Base-by-base conservation (phyloP, 2,329 filamentous ascomycete genomes). In the Waltergamsia citrina region DNA sequence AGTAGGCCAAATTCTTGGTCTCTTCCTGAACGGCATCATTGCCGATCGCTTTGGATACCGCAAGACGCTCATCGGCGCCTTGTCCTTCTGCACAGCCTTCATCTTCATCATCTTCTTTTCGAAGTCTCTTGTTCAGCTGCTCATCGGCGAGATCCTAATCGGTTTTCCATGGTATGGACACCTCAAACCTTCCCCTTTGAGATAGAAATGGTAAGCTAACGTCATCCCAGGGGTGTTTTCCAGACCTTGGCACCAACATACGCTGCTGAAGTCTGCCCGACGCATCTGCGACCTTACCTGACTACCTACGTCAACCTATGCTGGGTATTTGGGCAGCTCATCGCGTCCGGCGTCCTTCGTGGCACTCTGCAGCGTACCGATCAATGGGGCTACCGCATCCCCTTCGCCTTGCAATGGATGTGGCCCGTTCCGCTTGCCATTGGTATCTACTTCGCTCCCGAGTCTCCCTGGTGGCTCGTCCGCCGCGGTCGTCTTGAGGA, bases 71-170 rank as follows among this genome's bases (percentile, higher is more conserved):
- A 56, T 70, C 7, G 57, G 50, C 2, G 56, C 62, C 0, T 49
- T 73, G 5, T 31, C 51, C 2, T 45, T 46, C 43, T 48, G 59
- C 54, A 45, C 54, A 5, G 49, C 47, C 4, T 67, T 69, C 41
- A 63, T 73, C 37, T 69, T 66, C 35, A 57, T 69, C 36, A 51
- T 59, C 32, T 70, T 70, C 50, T 69, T 70, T 34, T 56, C 62
- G 3, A 43, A 58, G 37, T 52, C 50, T 7, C 49, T 67, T 3
- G 40, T 51, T 2, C 51, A 62, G 41, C 57, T 69, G 1, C 53
- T 69, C 3, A 54, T 56, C 5, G 63, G 63, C 8, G 57, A 69
- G 43, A 54, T 70, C 15, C 51, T 69, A 3, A 59, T 60, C 4
- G 67, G 66, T 6, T 49, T 70, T 7, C 63, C 65, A 0, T 68